Percentiles rank a stretch among this genome's conserved stretches.
Evolutionary conservation across 139 green algal genomes (phyloP).

Genomic region (Tetratostichococcus sp.): DNA sequence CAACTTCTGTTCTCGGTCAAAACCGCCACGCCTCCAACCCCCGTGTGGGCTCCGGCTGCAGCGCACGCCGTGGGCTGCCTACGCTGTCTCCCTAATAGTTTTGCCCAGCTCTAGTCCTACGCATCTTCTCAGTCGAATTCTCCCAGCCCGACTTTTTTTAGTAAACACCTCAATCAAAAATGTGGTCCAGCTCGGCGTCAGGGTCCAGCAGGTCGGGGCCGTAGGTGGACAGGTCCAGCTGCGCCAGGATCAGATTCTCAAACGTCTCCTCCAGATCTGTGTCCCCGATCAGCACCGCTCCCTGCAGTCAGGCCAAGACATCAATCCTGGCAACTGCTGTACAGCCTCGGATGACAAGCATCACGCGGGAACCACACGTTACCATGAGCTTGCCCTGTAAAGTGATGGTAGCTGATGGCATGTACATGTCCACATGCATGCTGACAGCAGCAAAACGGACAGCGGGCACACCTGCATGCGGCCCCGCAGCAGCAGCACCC

Average conservation of each 20-base stretch:
- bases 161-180: constrained; percentile 82
- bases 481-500: constrained; percentile 72
- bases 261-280: constrained; percentile 82
- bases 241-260: constrained; percentile 85
- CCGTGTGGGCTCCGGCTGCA: no score
- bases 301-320: constrained; percentile 13
- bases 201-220: constrained; percentile 71
- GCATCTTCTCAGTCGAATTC: neutral
- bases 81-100: no score
- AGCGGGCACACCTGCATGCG: constrained; percentile 52
- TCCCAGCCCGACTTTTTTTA: no score
- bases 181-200: constrained; percentile 68
- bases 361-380: no score
- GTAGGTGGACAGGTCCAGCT: constrained; percentile 65
- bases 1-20: no score
- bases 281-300: constrained; percentile 76
- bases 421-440: no score
- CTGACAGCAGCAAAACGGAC: no score
- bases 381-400: no score
- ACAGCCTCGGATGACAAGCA: neutral
- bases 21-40: no score
- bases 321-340: neutral
- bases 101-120: no score
- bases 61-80: no score
- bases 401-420: no score